Conservation (phyloP, 2,329 filamentous ascomycete genomes). For the Ceratocystis harringtonii region DNA sequence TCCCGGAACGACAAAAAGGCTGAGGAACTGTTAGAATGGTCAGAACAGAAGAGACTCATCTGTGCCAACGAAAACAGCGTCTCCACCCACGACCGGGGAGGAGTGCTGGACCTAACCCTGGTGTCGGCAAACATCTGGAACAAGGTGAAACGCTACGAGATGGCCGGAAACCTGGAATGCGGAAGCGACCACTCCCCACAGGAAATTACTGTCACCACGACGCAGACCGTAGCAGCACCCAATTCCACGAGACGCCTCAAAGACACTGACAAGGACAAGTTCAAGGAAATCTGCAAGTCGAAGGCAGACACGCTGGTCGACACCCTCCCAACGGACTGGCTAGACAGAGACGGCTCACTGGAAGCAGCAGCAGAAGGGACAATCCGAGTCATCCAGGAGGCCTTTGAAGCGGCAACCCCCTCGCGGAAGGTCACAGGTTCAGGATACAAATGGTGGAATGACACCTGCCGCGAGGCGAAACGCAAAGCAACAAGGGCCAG, state of each 20-base stretch:
- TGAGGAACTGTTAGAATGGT: not conserved
- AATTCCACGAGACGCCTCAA: not conserved
- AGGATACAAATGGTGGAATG: too few relatives aligned
- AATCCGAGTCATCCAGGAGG: too few relatives aligned
- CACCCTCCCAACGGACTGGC: not conserved
- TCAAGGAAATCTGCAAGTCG: not conserved
- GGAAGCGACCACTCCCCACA: conserved; percentile 10
- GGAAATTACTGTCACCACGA: not conserved
- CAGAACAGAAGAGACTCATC: not conserved
- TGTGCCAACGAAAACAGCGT: not conserved
- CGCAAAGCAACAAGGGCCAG: too few relatives aligned
- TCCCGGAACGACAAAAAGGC: not conserved
- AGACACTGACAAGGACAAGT: not conserved
- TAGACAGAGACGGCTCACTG: too few relatives aligned
- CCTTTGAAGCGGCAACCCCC: too few relatives aligned
- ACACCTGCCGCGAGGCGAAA: too few relatives aligned
- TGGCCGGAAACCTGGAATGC: not conserved
- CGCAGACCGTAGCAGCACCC: not conserved
- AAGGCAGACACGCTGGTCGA: not conserved
- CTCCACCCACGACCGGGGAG: not conserved
- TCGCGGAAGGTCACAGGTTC: too few relatives aligned
- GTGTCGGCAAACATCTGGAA: not conserved
- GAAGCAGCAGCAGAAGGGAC: too few relatives aligned
- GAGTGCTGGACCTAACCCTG: not conserved
- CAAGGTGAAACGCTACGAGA: not conserved